Base-by-base conservation (phyloP, 805 yeast genomes). In the Metschnikowia reukaufii region DNA sequence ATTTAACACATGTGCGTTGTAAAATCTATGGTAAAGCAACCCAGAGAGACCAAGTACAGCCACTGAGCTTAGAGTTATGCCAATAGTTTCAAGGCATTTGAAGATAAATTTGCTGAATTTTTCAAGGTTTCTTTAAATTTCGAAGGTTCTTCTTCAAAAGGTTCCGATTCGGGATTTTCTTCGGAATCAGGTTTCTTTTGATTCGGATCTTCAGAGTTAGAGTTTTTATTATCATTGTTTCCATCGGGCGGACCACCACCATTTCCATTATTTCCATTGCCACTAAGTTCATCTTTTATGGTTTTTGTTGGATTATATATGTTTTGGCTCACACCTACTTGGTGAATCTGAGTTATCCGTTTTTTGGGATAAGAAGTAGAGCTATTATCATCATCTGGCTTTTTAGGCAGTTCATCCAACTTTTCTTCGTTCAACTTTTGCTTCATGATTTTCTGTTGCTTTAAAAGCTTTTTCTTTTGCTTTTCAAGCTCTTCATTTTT, bases 31-130 rank as follows among this genome's bases (percentile, higher is more conserved):
- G 61, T 87, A 87, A 12, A 78, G 56, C n/a, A 80, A 59, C 2
- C 96, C 96, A 2, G 92, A 86, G 2, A 81, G 65, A 0, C 87
- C 92, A 15, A 88, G 71, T 31, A 87, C 79, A 2, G 81, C 73
- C 30, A 87, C 64, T 2, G 91, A 83, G 13, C 88, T 81, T 38
- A 86, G 68, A 15, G 91, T 86, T 37, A 87, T 81, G 2, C 87
- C 82, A 0, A 83, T 82, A 0, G 94, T 82, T 60, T 87, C 94
- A 4, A 77, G 50, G 47, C 82, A 74, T 56, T 80, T 83, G 47
- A 54, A 51, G 4, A 58, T 27, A 20, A 72, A 69, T 18, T 51
- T 47, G 0, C 60, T 55, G 16, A 66, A 49, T 18, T 47, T 57
- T 9, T 55, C 52, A 13, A 18, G 2, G 45, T 30, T n/a, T 61